Evolutionary conservation across 306 rosid species (phyloP).

Genomic region (Quercus agrifolia): DNA sequence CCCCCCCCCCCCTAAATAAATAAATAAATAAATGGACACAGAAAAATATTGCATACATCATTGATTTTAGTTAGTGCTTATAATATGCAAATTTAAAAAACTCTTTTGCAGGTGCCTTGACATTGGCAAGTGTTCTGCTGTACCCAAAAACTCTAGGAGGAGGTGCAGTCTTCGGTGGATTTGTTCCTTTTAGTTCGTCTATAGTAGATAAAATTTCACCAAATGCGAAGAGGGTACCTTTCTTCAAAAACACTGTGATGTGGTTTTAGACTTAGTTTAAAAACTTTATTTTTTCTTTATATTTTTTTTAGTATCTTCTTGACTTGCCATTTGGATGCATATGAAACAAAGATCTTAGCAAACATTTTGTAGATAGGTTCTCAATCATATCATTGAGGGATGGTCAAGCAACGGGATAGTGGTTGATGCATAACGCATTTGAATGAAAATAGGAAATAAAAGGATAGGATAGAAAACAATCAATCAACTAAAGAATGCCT

Average conservation of each 20-base stretch:
- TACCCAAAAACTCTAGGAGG: slow-evolving; percentile 93
- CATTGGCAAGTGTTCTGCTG: slow-evolving; percentile 79
- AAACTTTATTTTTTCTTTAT: neutral
- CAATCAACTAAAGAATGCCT: too few relatives aligned
- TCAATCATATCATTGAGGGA: neutral
- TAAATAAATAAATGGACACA: too few relatives aligned
- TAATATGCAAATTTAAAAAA: slow-evolving; percentile 6
- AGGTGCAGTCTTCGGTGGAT: slow-evolving; percentile 86
- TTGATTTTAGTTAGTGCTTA: neutral
- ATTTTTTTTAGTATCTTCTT: neutral
- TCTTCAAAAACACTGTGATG: neutral
- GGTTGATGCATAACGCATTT: neutral
- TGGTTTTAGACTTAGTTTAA: neutral
- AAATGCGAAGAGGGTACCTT: slow-evolving; percentile 70
- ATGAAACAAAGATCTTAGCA: neutral
- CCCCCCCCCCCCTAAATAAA: too few relatives aligned
- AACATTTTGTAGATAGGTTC: neutral
- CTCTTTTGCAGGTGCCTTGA: slow-evolving; percentile 68
- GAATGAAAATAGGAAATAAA: too few relatives aligned
- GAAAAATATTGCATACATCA: too few relatives aligned
- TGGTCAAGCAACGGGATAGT: neutral
- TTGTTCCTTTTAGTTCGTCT: slow-evolving; percentile 81
- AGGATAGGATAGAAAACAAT: too few relatives aligned
- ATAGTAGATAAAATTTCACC: slow-evolving; percentile 44
- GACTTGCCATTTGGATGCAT: neutral